Evolutionary conservation across 108 stramenopile genomes (phyloP), one percentile per base, ranked within the genome.

Genomic region (Cyclostephanos tholiformis): DNA sequence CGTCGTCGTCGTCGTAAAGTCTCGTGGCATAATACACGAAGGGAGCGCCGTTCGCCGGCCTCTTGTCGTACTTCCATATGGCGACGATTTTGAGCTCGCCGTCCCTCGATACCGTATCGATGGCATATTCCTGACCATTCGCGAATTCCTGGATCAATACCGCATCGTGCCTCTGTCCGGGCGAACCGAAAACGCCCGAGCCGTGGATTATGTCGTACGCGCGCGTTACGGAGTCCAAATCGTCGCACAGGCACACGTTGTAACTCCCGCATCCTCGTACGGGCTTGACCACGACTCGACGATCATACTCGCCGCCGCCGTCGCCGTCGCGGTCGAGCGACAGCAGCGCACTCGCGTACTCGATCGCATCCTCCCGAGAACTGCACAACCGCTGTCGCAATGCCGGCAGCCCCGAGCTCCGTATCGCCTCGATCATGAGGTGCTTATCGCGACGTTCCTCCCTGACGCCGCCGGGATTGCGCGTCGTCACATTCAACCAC

Each of bases 61-160:
- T 82, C 71, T 96, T 95, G 82, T 98, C 95, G 76, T 96, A 96
- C 20, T 88, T 86, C 97, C 97, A 98, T 17, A 80, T 70, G 30
- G 86, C 86, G 36, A 77, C 75, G 25, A 85, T 85, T 82, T 98
- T 95, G 84, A 97, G 96, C 0, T 86, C 89, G 25, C 96, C 97
- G 81, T 96, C 82, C 35, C 87, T 76, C 35, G 87, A 90, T 7
- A 96, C 96, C 39, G 84, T 75, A 61, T 97, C 97, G 44, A 96
- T 87, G 69, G 94, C 96, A 80, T 95, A 96, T 77, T 67, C 53
- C 0, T 52, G 57, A 26, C 77, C 86, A 0, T 76, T 80, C 8
- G 86, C 64, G 44, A 84, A 86, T 12, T 86, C 88, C 1, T 74
- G 73, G 25, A 87, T 59, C 25, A 77, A 50, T 76, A 88, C 74